phyloP scores from a whole-genome alignment of 331 rosid species.

The Pyracantha coccinea region DNA sequence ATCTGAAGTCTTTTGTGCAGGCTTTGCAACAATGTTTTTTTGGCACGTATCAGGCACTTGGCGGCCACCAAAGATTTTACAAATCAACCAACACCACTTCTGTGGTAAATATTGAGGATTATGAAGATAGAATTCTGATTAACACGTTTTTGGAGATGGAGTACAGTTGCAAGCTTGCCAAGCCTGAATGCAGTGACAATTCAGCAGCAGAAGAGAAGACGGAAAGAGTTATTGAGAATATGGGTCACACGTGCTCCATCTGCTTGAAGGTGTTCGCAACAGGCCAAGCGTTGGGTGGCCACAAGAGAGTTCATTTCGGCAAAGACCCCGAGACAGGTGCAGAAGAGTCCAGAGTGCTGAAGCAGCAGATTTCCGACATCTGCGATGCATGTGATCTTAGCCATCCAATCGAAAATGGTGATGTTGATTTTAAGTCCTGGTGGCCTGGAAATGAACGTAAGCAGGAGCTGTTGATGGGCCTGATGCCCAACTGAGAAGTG shows the following conservation, averaged over 20 bases:
- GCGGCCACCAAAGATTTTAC: conserved; percentile 35
- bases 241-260: conserved; percentile 23
- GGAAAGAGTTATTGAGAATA: conserved; percentile 10
- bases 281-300: conserved; percentile 57
- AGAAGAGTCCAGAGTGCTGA: conserved; percentile 14
- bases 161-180: background rate
- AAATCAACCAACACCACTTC: background rate
- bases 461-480: conserved; percentile 19
- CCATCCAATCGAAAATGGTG: conserved; percentile 2
- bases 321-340: conserved; percentile 13
- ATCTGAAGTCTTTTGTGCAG: conserved; percentile 24
- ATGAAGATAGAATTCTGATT: background rate
- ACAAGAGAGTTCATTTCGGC: conserved; percentile 37
- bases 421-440: conserved; percentile 23
- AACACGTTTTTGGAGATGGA: background rate
- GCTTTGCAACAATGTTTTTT: conserved; percentile 28
- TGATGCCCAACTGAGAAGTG: conserved; percentile 18
- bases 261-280: conserved; percentile 48
- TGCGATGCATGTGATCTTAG: conserved; percentile 3
- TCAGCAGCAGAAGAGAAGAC: conserved; percentile 8
- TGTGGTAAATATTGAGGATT: background rate
- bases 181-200: background rate
- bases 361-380: conserved; percentile 12
- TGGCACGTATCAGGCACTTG: conserved; percentile 28
- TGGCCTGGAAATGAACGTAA: conserved; percentile 22